These are phyloP conservation scores for Tricholoma terreum DNA, from an alignment of 768 basidiomycete species.

Conservation along the genomic window DNA sequence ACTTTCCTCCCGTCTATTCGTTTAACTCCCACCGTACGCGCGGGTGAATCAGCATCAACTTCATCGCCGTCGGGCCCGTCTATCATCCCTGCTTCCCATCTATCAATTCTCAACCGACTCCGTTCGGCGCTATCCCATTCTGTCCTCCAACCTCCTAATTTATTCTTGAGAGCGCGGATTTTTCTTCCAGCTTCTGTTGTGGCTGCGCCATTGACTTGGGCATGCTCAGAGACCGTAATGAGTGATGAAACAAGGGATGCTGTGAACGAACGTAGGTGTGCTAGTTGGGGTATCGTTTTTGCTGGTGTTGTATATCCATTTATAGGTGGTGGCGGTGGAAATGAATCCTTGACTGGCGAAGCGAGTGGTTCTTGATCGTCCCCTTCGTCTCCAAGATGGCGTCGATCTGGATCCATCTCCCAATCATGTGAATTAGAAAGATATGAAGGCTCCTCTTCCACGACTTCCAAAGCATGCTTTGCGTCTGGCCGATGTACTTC, in stretches of 20 bases:
- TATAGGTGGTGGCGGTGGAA: conserved; percentile 47
- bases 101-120: conserved; percentile 71
- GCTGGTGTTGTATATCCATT: conserved; percentile 54
- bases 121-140: conserved; percentile 87
- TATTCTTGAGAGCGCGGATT: conserved; percentile 82
- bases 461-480: conserved; percentile 26
- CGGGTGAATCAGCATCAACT: conserved; percentile 27
- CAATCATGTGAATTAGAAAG: conserved; percentile 45
- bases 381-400: conserved; percentile 47
- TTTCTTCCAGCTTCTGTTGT: conserved; percentile 85
- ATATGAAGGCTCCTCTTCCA: conserved; percentile 38
- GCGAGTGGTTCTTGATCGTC: conserved; percentile 42
- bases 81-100: conserved; percentile 68
- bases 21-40: conserved; percentile 28
- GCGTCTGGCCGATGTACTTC: conserved; percentile 16
- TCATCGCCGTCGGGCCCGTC: conserved; percentile 36
- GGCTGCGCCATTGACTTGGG: conserved; percentile 83
- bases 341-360: conserved; percentile 58
- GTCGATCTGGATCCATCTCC: conserved; percentile 56
- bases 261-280: conserved; percentile 71
- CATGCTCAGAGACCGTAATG: conserved; percentile 78
- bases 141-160: conserved; percentile 71
- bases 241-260: conserved; percentile 72
- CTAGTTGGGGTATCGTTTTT: conserved; percentile 60
- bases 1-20: conserved; percentile 66